A percentile compares a stretch with the other conserved stretches of the same genome.
Evolutionary conservation across 768 basidiomycete genomes (phyloP).

Genomic region (Amanita thiersii): DNA sequence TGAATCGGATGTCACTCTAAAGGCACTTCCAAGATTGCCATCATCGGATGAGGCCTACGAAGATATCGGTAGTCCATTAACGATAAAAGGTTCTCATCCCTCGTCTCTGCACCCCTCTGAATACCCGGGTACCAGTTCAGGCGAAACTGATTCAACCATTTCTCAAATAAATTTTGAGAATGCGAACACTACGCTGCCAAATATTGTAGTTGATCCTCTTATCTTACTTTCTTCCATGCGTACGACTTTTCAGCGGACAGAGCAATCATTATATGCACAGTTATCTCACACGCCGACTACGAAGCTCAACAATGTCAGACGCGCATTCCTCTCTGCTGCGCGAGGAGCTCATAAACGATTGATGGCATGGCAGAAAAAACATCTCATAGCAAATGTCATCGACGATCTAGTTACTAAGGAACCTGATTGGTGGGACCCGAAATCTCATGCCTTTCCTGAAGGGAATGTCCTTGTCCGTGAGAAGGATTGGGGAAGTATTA

Average conservation of each 20-base stretch:
- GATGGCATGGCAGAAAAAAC: constrained; percentile 58
- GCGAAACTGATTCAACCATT: background rate
- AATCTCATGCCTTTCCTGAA: constrained; percentile 58
- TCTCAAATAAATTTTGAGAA: background rate
- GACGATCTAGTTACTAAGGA: constrained; percentile 28
- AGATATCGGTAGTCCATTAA: constrained; percentile 12
- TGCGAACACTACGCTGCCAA: background rate
- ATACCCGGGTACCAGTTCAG: background rate
- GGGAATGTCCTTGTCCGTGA: constrained; percentile 61
- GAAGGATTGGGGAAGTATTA: constrained; percentile 72
- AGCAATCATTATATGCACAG: constrained; percentile 51
- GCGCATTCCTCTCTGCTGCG: constrained; percentile 46
- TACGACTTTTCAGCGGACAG: constrained; percentile 47
- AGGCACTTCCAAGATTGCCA: constrained; percentile 53
- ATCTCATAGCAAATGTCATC: constrained; percentile 21
- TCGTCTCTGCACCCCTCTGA: no score
- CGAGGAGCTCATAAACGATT: constrained; percentile 47
- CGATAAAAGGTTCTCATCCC: constrained; percentile 9
- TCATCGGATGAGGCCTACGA: constrained; percentile 47
- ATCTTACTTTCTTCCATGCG: constrained; percentile 40
- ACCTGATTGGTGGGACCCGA: constrained; percentile 59
- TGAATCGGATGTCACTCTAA: constrained; percentile 23
- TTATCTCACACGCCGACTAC: constrained; percentile 36
- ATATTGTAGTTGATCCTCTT: background rate
- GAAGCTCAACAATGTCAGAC: constrained; percentile 54